phyloP scores from a whole-genome alignment of 1,284 basidiomycete genomes.

The Albatrellus sp. region DNA sequence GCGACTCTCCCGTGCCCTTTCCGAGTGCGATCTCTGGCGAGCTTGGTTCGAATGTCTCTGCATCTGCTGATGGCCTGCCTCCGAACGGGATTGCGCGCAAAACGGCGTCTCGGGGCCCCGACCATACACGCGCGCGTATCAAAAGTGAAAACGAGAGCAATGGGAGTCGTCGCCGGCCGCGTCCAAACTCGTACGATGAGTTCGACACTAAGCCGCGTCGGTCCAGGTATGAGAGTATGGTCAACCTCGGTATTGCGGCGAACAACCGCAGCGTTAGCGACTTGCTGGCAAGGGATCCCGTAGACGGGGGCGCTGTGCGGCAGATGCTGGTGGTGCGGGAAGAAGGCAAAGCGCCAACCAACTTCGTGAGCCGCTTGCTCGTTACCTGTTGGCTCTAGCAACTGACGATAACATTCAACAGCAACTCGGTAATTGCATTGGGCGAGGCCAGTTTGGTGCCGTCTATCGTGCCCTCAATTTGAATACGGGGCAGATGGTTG shows the following conservation, averaged over 20 bases:
- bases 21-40: conserved; percentile 43
- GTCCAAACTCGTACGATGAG: conserved; percentile 62
- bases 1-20: conserved; percentile 42
- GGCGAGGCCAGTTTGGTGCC: conserved; percentile 90
- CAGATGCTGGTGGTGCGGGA: conserved; percentile 75
- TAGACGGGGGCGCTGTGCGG: conserved; percentile 44
- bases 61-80: background rate
- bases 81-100: background rate
- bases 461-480: conserved; percentile 91
- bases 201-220: conserved; percentile 35
- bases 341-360: conserved; percentile 67
- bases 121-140: conserved; percentile 44
- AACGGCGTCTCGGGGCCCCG: background rate
- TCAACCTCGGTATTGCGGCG: conserved; percentile 37
- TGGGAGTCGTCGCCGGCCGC: conserved; percentile 33
- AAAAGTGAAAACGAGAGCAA: conserved; percentile 56
- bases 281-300: conserved; percentile 42
- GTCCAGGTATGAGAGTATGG: conserved; percentile 58
- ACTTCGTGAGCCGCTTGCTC: conserved; percentile 55
- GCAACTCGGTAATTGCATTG: conserved; percentile 95
- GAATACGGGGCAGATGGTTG: conserved; percentile 88
- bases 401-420: conserved; percentile 20
- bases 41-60: conserved; percentile 13
- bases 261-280: conserved; percentile 44
- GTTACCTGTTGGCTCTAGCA: background rate